A percentile compares a stretch with the other conserved stretches of the same genome.
phyloP scores from a whole-genome alignment of 495 filamentous ascomycete species.

The Chaetomium cochliodes region DNA sequence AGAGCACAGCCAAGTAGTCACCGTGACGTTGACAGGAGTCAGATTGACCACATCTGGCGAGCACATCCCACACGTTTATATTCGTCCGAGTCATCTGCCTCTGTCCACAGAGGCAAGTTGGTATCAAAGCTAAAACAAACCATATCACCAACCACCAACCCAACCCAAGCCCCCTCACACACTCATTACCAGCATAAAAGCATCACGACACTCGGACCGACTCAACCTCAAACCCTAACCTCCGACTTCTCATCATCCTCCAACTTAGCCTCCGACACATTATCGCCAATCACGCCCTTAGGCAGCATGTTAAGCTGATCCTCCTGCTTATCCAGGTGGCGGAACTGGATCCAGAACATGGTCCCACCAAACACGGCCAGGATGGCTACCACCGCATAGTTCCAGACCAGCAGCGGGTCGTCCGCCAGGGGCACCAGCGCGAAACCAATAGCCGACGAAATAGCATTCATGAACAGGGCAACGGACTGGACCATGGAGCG shows the following conservation, averaged over 20 bases:
- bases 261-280: constrained; percentile 2
- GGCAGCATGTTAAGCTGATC: constrained; percentile 61
- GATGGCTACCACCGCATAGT: constrained; percentile 64
- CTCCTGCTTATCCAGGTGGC: constrained; percentile 60
- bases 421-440: constrained; percentile 62
- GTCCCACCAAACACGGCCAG: constrained; percentile 58
- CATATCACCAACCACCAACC: not conserved
- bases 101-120: not conserved
- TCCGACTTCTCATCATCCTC: constrained; percentile 9
- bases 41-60: not conserved
- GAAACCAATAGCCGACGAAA: constrained; percentile 66
- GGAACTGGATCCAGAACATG: constrained; percentile 62
- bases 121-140: constrained; percentile 4
- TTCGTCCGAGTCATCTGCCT: not conserved
- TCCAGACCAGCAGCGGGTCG: constrained; percentile 65
- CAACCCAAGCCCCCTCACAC: not conserved
- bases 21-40: not conserved
- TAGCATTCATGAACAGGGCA: constrained; percentile 66
- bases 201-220: no score
- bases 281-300: constrained; percentile 21
- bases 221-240: not conserved
- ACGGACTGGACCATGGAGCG: constrained; percentile 67
- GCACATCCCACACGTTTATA: not conserved
- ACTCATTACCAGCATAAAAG: not conserved
- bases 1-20: not conserved